Conservation (phyloP, 495 filamentous ascomycete species). For the Staphylotrichum longicolle region DNA sequence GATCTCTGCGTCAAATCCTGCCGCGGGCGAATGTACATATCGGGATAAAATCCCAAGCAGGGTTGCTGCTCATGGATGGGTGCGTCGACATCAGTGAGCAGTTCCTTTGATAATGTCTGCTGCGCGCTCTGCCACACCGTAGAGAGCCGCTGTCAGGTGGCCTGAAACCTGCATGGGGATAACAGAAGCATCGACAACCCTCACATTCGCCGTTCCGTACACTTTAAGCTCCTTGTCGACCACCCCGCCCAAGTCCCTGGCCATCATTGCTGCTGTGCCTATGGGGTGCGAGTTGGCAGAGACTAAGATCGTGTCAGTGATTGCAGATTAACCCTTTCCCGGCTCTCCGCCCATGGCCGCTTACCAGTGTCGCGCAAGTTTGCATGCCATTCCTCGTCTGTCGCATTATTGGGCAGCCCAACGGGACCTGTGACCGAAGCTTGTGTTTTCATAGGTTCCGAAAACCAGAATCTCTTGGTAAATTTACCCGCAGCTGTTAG, state of each 20-base stretch:
- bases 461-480: not conserved
- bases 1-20: no score
- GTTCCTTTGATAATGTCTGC: slow-evolving; percentile 8
- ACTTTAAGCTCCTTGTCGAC: slow-evolving; percentile 8
- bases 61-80: no score
- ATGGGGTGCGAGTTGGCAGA: slow-evolving; percentile 2
- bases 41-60: no score
- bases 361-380: slow-evolving; percentile 7
- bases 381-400: slow-evolving; percentile 3
- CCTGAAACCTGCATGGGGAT: not conserved
- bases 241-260: not conserved
- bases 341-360: not conserved
- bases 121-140: slow-evolving; percentile 3
- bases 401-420: not conserved
- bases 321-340: not conserved
- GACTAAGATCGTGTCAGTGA: not conserved
- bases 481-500: not conserved
- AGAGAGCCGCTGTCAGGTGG: slow-evolving; percentile 1
- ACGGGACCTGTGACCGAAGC: not conserved
- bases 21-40: no score
- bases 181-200: slow-evolving; percentile 8
- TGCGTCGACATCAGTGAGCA: no score
- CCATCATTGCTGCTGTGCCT: slow-evolving; percentile 6
- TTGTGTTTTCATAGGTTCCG: slow-evolving; percentile 5
- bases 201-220: slow-evolving; percentile 7